Percentiles rank a stretch among this genome's conserved stretches.
Evolutionary conservation across 371 early-diverging fungal genomes (phyloP).

Genomic region (Circinella umbellata): DNA sequence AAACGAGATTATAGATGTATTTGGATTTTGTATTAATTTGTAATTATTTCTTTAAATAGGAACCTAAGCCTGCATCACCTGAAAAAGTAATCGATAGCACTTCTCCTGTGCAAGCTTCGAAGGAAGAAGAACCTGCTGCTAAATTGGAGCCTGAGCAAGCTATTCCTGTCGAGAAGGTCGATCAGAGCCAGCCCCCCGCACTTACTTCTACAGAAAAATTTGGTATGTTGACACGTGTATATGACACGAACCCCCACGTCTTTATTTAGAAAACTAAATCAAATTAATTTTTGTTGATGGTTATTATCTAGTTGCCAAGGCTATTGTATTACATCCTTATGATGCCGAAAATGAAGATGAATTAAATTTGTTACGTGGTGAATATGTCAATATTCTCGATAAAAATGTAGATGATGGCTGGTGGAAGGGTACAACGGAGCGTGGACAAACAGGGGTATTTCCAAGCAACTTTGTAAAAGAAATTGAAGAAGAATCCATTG

Average conservation of each 20-base stretch:
- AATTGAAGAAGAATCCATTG: constrained; percentile 47
- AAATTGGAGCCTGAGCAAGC: constrained; percentile 9
- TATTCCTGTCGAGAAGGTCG: neutral
- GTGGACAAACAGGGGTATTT: constrained; percentile 61
- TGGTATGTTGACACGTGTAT: constrained; percentile 11
- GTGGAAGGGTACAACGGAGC: constrained; percentile 66
- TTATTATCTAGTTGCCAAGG: constrained; percentile 34
- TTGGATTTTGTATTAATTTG: no score
- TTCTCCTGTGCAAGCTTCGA: neutral
- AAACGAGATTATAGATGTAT: no score
- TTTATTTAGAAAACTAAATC: no score
- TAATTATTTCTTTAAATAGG: neutral
- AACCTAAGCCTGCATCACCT: constrained; percentile 20
- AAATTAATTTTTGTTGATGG: no score
- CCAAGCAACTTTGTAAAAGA: constrained; percentile 66
- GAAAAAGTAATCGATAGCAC: constrained; percentile 2
- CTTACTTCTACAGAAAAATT: constrained; percentile 10
- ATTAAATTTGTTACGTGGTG: constrained; percentile 54
- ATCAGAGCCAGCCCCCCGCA: neutral
- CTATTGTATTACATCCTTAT: constrained; percentile 62
- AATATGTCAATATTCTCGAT: constrained; percentile 56
- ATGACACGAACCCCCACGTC: neutral
- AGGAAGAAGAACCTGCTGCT: constrained; percentile 1
- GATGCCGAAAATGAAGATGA: constrained; percentile 66
- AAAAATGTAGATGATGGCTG: constrained; percentile 64